Evolutionary conservation across 768 basidiomycete genomes (phyloP).

Genomic region (Termitomyces titanicus): DNA sequence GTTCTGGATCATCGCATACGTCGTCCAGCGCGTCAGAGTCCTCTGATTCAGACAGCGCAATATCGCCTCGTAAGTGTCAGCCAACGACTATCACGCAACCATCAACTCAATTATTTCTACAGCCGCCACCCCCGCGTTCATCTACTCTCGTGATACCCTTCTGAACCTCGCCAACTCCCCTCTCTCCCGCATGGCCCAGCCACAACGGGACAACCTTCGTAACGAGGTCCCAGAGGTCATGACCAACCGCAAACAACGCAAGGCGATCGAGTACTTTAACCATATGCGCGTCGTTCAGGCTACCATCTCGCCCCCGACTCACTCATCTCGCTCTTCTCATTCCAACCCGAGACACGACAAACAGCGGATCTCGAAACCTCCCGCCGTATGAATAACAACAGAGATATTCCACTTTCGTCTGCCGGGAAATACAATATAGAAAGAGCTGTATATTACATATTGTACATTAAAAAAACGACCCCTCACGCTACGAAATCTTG

Average conservation of each 20-base stretch:
- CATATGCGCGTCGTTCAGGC: slow-evolving; percentile 4
- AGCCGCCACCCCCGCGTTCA: slow-evolving; percentile 13
- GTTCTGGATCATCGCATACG: slow-evolving; percentile 10
- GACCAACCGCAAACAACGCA: slow-evolving; percentile 25
- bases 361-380: background rate
- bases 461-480: background rate
- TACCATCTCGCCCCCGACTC: background rate
- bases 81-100: background rate
- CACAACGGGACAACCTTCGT: slow-evolving; percentile 22
- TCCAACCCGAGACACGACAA: background rate
- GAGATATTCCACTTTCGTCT: background rate
- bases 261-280: slow-evolving; percentile 23
- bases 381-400: background rate
- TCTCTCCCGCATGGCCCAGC: slow-evolving; percentile 19
- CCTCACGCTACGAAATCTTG: too few species aligned
- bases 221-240: slow-evolving; percentile 21
- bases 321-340: background rate
- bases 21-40: slow-evolving; percentile 12
- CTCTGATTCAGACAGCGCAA: slow-evolving; percentile 15
- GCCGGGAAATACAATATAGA: background rate
- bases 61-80: slow-evolving; percentile 14
- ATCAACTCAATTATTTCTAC: background rate
- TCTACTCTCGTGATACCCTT: slow-evolving; percentile 23
- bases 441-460: background rate
- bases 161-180: slow-evolving; percentile 26